A percentile compares a stretch with the other conserved stretches of the same genome.
Conservation (phyloP, 2,329 filamentous ascomycete genomes). For the Claviceps sp. region DNA sequence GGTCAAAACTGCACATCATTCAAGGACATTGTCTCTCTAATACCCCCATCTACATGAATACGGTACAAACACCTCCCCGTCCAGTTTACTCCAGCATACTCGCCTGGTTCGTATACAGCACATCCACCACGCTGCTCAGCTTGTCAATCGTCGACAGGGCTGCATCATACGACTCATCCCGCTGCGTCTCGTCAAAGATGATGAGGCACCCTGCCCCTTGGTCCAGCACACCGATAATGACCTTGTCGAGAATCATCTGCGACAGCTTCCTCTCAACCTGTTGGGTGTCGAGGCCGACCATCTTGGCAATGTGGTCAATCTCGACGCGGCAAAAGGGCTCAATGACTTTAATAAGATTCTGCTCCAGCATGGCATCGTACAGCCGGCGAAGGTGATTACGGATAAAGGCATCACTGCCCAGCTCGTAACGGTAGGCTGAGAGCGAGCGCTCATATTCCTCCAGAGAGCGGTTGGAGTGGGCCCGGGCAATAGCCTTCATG, state of each 20-base stretch:
- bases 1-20: no score
- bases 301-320: conserved; percentile 91
- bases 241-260: conserved; percentile 99
- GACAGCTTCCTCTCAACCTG: conserved; percentile 97
- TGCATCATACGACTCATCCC: conserved; percentile 87
- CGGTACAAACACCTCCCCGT: conserved; percentile 1
- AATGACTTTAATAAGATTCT: conserved; percentile 99
- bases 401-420: conserved; percentile 90
- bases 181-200: conserved; percentile 88
- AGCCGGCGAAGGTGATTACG: conserved; percentile 89
- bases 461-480: conserved; percentile 86
- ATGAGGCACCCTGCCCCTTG: conserved; percentile 96
- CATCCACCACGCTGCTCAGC: conserved; percentile 92
- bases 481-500: conserved; percentile 96
- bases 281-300: conserved; percentile 90
- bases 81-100: conserved; percentile 71
- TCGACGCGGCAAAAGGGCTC: conserved; percentile 97
- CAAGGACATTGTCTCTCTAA: background rate
- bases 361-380: conserved; percentile 97
- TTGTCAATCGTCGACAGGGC: conserved; percentile 93
- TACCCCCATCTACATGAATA: conserved; percentile 3
- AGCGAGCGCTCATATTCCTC: conserved; percentile 95
- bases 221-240: conserved; percentile 93
- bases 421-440: conserved; percentile 79
- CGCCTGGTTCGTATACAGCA: conserved; percentile 94